A percentile compares a stretch with the other conserved stretches of the same genome.
These are phyloP conservation scores for Massospora cicadina DNA, from an alignment of 371 early-diverging fungal species.

Conservation along the genomic window DNA sequence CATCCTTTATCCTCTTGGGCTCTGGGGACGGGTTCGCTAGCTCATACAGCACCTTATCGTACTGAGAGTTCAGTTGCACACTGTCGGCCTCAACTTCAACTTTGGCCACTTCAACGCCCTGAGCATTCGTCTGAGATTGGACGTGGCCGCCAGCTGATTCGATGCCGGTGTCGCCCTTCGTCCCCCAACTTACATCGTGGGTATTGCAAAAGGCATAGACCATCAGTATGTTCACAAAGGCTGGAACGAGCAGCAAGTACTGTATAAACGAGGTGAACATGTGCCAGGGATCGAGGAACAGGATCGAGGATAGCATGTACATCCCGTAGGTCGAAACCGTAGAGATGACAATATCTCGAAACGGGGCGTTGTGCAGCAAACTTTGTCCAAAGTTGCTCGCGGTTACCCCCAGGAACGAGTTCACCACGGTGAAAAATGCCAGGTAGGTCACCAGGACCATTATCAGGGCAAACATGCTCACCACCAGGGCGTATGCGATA, in stretches of 20 bases:
- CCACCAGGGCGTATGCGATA: constrained; percentile 35
- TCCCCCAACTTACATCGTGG: constrained; percentile 89
- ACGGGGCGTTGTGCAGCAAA: constrained; percentile 19
- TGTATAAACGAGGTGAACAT: constrained; percentile 77
- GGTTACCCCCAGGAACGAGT: neutral
- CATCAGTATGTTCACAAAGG: constrained; percentile 68
- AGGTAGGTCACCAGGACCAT: constrained; percentile 57
- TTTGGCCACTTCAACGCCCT: constrained; percentile 18
- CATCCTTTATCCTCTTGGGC: constrained; percentile 37
- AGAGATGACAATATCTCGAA: constrained; percentile 70
- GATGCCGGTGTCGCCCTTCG: constrained; percentile 56
- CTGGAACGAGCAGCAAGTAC: constrained; percentile 68
- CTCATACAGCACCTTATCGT: constrained; percentile 38
- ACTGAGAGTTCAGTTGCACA: constrained; percentile 31
- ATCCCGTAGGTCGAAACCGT: constrained; percentile 66
- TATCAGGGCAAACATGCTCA: constrained; percentile 49
- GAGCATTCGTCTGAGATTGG: constrained; percentile 14
- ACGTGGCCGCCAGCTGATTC: constrained; percentile 17
- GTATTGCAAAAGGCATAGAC: constrained; percentile 88
- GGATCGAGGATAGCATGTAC: constrained; percentile 47
- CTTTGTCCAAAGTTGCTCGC: neutral
- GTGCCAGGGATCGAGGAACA: constrained; percentile 87
- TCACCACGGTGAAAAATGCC: constrained; percentile 18
- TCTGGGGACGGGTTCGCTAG: constrained; percentile 20
- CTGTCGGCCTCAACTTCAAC: constrained; percentile 22